Base-by-base conservation (phyloP, 768 basidiomycete genomes). In the Psilocybe subaeruginosa region DNA sequence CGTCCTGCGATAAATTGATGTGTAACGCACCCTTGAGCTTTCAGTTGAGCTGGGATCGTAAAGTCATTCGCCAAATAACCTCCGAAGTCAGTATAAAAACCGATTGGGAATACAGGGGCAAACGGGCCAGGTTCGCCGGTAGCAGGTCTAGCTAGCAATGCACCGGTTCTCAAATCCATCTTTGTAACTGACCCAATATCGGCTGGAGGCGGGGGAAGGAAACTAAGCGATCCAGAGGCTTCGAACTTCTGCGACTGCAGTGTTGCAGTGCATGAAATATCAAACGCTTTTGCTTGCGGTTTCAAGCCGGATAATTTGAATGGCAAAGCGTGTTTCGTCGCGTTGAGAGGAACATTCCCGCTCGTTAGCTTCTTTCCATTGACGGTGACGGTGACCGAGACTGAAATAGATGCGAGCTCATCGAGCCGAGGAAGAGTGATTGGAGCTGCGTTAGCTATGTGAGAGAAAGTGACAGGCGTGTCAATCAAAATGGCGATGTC, bases 71-170 rank as follows among this genome's bases (percentile, higher is more conserved):
- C 80, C 14, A 91, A 74, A 60, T 85, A 86, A 14, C 72, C 70
- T 43, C 80, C 83, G 50, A 89, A 88, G 4, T 78, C 71, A 0
- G 90, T 85, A 65, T 91, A 93, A 72, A 90, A 93, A 0, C 91
- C 91, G 48, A 91, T 82, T 0, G 92, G 90, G 59, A 93, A 82
- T 1, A 90, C 78, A 0, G 84, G 81, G 23, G 82, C 78, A 63
- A 82, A 87, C 6, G 73, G 63, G 9, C 83, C 81, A 8, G 77
- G 78, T 47, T 73, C 69, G n/a, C 86, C 85, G 48, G 78, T 78
- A 0, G 82, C 78, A 7, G 82, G 83, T 49, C 79, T 73, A 1
- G 83, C 85, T 41, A 86, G 67, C 43, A 88, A 60, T 0, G 81
- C 84, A 2, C 87, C 86, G 4, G 85, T 87, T 35, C 85, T 78